These are phyloP conservation scores for Francoa sonchifolia DNA, from an alignment of 441 rosid genomes.

Conservation along the genomic window DNA sequence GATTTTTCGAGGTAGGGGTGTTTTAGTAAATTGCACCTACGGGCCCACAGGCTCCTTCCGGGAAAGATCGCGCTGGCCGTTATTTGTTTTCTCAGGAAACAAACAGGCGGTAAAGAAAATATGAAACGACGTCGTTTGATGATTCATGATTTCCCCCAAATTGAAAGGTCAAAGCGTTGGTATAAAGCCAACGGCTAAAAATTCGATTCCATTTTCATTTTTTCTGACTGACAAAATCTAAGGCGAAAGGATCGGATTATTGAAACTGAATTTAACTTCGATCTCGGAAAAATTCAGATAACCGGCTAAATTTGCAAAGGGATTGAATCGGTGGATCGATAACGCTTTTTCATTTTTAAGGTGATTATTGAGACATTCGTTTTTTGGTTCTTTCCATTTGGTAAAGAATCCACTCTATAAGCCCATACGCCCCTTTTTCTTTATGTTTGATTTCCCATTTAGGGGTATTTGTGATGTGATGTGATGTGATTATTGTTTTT, in stretches of 20 bases:
- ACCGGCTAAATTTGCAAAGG: slow-evolving; percentile 12
- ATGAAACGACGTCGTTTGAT: too few relatives aligned
- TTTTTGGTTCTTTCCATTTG: slow-evolving; percentile 10
- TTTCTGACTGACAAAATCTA: slow-evolving; percentile 19
- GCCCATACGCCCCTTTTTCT: not conserved
- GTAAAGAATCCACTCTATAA: not conserved
- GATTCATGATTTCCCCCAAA: too few relatives aligned
- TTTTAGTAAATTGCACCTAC: too few relatives aligned
- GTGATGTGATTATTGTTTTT: slow-evolving; percentile 21
- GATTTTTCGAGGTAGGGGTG: too few relatives aligned
- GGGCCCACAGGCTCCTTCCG: too few relatives aligned
- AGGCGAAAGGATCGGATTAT: slow-evolving; percentile 21
- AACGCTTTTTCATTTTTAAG: slow-evolving; percentile 15
- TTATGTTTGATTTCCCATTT: not conserved
- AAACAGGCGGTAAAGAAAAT: too few relatives aligned
- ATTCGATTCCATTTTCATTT: slow-evolving; percentile 2
- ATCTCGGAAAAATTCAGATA: slow-evolving; percentile 12
- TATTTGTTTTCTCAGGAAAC: too few relatives aligned
- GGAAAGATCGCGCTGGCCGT: too few relatives aligned
- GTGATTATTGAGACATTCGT: slow-evolving; percentile 5
- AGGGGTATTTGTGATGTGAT: not conserved
- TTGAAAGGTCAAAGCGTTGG: slow-evolving; percentile 21
- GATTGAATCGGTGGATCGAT: slow-evolving; percentile 1
- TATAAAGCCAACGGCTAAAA: slow-evolving; percentile 39
- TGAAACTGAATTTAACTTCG: slow-evolving; percentile 11